A percentile compares a stretch with the other conserved stretches of the same genome.
These are phyloP conservation scores for Amanita pallidorosea DNA, from an alignment of 768 basidiomycete species.

Conservation along the genomic window DNA sequence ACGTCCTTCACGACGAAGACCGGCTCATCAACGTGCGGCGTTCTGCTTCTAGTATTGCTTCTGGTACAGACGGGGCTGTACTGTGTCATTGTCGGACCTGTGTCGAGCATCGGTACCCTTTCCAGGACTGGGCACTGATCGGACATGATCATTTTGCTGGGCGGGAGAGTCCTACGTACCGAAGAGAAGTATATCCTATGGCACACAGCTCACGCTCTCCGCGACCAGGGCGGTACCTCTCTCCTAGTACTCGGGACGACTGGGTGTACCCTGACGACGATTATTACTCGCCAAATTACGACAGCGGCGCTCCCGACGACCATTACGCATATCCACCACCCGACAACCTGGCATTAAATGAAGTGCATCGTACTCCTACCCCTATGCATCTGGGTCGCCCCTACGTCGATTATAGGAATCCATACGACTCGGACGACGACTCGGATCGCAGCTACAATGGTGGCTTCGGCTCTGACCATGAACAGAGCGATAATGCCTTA, in stretches of 20 bases:
- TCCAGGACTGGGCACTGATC: not conserved
- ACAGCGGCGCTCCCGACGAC: not conserved
- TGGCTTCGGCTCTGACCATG: slow-evolving; percentile 54
- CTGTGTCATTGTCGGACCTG: not conserved
- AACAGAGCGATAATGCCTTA: slow-evolving; percentile 54
- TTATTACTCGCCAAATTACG: not conserved
- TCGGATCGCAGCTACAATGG: slow-evolving; percentile 22
- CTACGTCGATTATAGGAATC: not conserved
- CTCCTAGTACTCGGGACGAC: not conserved
- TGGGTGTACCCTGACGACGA: not conserved
- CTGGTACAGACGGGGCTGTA: not conserved
- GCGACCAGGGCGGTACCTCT: not conserved
- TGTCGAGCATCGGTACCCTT: slow-evolving; percentile 1
- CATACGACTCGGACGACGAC: not conserved
- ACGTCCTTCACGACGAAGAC: not conserved
- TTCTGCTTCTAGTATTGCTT: not conserved
- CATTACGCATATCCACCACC: not conserved
- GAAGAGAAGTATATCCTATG: not conserved
- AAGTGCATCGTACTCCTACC: too few species aligned
- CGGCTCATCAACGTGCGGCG: not conserved
- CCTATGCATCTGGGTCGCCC: too few species aligned
- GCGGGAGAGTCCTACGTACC: not conserved
- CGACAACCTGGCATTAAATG: too few species aligned
- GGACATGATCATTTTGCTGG: not conserved
- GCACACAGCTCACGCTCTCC: not conserved